Percentiles rank a stretch among this genome's conserved stretches.
These are phyloP conservation scores for Tieghemiomyces parasiticus DNA, from an alignment of 192 early-diverging fungal genomes.

Conservation along the genomic window DNA sequence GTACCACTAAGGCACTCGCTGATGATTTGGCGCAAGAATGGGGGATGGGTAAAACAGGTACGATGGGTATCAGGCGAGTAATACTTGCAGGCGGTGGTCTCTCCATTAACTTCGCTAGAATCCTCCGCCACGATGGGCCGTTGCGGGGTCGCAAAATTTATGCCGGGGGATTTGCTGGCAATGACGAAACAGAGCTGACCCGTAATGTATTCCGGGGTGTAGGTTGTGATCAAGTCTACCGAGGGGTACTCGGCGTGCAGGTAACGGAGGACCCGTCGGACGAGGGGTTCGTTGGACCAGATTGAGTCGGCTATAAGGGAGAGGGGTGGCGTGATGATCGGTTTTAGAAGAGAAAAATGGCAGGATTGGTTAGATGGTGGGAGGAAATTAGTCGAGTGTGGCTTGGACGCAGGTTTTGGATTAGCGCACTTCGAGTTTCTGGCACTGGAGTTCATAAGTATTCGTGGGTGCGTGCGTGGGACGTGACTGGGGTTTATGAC, in stretches of 20 bases:
- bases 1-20: neutral
- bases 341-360: neutral
- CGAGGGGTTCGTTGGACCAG: neutral
- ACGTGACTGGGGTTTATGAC: no score
- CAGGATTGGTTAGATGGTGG: neutral
- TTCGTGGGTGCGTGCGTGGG: no score
- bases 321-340: slow-evolving; percentile 28
- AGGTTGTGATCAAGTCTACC: neutral
- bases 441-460: no score
- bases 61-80: neutral
- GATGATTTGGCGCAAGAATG: neutral
- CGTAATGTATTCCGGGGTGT: neutral
- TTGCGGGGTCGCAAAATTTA: neutral
- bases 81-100: neutral
- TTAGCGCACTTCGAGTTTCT: neutral
- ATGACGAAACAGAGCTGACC: neutral
- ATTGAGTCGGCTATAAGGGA: slow-evolving; percentile 17
- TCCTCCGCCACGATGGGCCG: no score
- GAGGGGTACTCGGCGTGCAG: neutral
- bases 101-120: neutral
- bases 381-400: neutral
- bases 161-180: neutral
- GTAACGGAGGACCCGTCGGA: neutral
- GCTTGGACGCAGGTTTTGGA: neutral
- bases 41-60: neutral